Percentiles rank a stretch among this genome's conserved stretches.
Conservation (phyloP, 495 filamentous ascomycete species). For the Clohesyomyces aquaticus region DNA sequence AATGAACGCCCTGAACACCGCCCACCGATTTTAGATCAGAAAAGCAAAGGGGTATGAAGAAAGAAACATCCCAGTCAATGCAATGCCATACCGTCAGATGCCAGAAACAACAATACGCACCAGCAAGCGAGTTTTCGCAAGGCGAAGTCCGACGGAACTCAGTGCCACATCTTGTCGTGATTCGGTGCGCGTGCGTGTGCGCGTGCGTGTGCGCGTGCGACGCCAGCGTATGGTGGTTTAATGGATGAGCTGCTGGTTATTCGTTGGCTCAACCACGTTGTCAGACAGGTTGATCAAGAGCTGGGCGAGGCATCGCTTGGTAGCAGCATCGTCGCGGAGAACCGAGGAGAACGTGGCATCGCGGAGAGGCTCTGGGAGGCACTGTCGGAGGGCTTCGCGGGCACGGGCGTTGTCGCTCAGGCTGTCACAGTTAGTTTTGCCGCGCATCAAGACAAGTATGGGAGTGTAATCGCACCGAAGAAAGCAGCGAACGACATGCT, state of each 20-base stretch:
- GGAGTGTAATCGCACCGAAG: constrained; percentile 68
- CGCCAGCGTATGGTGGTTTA: constrained; percentile 1
- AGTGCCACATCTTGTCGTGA: neutral
- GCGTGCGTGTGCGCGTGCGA: neutral
- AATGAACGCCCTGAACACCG: neutral
- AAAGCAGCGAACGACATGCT: constrained; percentile 98
- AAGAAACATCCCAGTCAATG: neutral
- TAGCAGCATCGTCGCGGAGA: constrained; percentile 94
- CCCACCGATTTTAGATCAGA: neutral
- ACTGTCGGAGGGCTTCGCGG: constrained; percentile 93
- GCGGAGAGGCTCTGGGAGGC: constrained; percentile 92
- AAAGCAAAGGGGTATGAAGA: neutral
- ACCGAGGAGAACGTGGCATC: constrained; percentile 97
- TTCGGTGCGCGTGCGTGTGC: neutral
- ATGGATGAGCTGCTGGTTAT: constrained; percentile 35
- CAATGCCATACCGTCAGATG: neutral
- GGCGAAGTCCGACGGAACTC: neutral
- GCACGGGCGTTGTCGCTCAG: constrained; percentile 95
- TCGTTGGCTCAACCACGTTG: constrained; percentile 70
- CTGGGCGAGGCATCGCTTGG: constrained; percentile 95
- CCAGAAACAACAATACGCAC: neutral
- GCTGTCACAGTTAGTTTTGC: constrained; percentile 51
- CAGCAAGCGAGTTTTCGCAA: neutral
- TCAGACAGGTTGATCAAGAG: constrained; percentile 96
- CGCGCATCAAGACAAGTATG: constrained; percentile 13